These are phyloP conservation scores for Ilex asprella DNA, from an alignment of 257 asterid species.

Conservation along the genomic window DNA sequence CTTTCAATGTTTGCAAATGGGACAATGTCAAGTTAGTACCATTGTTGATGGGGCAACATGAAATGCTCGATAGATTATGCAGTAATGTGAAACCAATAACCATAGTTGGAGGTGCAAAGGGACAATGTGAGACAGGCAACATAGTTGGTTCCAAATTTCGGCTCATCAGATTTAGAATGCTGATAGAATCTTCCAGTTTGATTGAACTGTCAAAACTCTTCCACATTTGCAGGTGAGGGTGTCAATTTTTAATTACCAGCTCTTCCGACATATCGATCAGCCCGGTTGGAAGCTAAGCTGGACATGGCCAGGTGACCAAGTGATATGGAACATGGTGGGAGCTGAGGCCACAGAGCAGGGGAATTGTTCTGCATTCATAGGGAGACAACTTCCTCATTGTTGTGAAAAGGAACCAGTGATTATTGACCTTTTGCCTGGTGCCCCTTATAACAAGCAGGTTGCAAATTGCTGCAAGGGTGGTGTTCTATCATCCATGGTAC, in stretches of 20 bases:
- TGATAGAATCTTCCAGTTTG: too few species aligned
- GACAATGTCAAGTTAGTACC: too few species aligned
- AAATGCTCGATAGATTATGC: too few species aligned
- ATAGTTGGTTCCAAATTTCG: too few species aligned
- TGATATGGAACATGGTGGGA: conserved; percentile 57
- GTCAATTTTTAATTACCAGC: conserved; percentile 56
- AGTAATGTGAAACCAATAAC: too few species aligned
- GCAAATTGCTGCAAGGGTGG: conserved; percentile 72
- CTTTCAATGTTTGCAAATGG: too few species aligned
- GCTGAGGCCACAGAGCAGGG: conserved; percentile 81
- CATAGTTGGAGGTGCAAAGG: too few species aligned
- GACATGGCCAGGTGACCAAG: conserved; percentile 55
- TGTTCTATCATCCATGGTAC: conserved; percentile 57
- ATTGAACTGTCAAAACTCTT: not conserved
- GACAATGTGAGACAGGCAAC: too few species aligned
- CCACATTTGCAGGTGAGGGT: conserved; percentile 33
- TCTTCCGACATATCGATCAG: conserved; percentile 57
- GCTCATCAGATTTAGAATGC: too few species aligned
- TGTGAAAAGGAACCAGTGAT: conserved; percentile 60
- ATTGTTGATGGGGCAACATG: too few species aligned
- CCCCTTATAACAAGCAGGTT: conserved; percentile 39
- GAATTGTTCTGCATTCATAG: conserved; percentile 53
- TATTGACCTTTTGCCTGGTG: conserved; percentile 66
- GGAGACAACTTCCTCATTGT: conserved; percentile 47
- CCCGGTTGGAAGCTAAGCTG: conserved; percentile 81